phyloP scores from a whole-genome alignment of 176 grass and related monocot genomes.

The Aegilops tauschii region DNA sequence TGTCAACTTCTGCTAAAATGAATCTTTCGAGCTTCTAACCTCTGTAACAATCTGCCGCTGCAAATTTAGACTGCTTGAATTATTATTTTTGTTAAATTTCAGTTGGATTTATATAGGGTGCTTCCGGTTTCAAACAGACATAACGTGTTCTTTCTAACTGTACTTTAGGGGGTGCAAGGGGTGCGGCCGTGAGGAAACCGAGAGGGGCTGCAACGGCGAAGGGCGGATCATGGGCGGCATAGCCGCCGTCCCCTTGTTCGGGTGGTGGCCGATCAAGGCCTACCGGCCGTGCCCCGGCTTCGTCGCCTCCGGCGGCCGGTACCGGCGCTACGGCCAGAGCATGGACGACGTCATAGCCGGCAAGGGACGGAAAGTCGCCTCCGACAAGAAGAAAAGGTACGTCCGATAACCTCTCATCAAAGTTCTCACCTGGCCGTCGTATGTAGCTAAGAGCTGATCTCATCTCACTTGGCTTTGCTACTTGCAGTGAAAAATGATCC shows the following conservation, averaged over 20 bases:
- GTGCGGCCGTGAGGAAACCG: slow-evolving; percentile 60
- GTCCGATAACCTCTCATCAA: neutral
- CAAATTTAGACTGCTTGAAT: neutral
- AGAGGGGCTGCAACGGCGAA: slow-evolving; percentile 90
- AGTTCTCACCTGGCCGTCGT: neutral
- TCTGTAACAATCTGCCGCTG: neutral
- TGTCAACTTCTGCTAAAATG: neutral
- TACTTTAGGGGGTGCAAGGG: slow-evolving; percentile 52
- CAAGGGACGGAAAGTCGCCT: slow-evolving; percentile 35
- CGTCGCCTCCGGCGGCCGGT: slow-evolving; percentile 75
- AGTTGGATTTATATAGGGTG: neutral
- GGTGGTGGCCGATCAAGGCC: slow-evolving; percentile 97
- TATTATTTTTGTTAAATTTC: neutral
- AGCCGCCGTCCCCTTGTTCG: slow-evolving; percentile 74
- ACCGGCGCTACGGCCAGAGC: slow-evolving; percentile 78
- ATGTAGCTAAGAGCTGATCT: neutral
- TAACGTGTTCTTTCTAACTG: neutral
- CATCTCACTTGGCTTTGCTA: slow-evolving; percentile 2
- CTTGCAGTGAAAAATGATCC: slow-evolving; percentile 26
- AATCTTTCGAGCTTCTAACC: neutral
- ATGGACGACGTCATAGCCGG: slow-evolving; percentile 90
- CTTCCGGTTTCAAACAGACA: neutral
- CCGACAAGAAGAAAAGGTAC: slow-evolving; percentile 37
- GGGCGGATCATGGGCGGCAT: slow-evolving; percentile 93
- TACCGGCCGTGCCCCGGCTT: slow-evolving; percentile 86